Evolutionary conservation across 2,329 filamentous ascomycete genomes (phyloP), one percentile per base, ranked within the genome.

Genomic region (Alternaria atra): DNA sequence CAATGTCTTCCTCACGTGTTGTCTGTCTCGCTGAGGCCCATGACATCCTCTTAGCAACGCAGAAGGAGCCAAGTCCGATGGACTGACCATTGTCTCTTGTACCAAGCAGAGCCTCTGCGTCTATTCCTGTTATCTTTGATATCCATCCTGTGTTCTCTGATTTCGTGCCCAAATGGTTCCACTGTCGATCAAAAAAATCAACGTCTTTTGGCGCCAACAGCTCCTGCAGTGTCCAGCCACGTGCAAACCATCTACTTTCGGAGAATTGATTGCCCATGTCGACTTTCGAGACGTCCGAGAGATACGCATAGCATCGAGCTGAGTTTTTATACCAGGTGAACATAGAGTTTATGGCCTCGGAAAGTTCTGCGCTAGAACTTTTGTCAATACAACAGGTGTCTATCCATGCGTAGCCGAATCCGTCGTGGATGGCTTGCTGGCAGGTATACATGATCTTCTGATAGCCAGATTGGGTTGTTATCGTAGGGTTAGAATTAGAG

Each of bases 1-100:
- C 70, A 7, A 46, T 50, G 54, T 77, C 76, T 60, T 77, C 75
- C 1, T 35, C 15, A 15, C 67, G 52, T 8, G 68, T 70, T 0
- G 67, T 67, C 6, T 58, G 8, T 30, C 69, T 34, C 7, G 2
- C 27, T 10, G 63, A 51, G 2, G 62, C 65, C 68, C 64, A 72
- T 2, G 51, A 62, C 56, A 70, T 63, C 27, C 64, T 64, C 40
- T 72, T 50, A 0, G 63, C 68, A 5, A 67, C 53, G 20, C 58
- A 53, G 5, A 46, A 55, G 6, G 13, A 40, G 13, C 27, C 43
- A 2, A 55, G 34, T 17, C 7, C 4, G 9, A 23, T 29, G 20
- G 20, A 15, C 3, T 17, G 9, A 3, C 40, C 17, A 2, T 25
- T 23, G 35, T 5, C 15, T 39, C 7, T 27, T 27, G 4, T 12